Evolutionary conservation across 2,329 filamentous ascomycete species (phyloP), one percentile per base, ranked within the genome.

Genomic region (Magnaporthales sp.): DNA sequence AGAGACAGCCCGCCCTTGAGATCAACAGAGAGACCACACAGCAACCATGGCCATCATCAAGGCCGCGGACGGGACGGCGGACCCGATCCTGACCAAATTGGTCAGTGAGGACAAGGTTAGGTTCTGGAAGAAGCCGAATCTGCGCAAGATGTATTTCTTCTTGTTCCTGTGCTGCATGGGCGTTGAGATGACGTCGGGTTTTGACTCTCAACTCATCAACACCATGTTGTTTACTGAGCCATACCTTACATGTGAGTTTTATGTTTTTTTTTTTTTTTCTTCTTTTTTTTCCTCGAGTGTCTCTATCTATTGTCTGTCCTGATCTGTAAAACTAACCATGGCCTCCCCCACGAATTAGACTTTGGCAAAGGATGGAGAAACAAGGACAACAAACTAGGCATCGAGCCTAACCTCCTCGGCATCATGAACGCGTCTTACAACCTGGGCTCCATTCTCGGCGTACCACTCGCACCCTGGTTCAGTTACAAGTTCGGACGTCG

Each of bases 401-500:
- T 65, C 29, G 51, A 61, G 54, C 19, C 27, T 30, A 31, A 29
- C 54, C 27, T 65, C 19, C 64, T 65, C 22, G 64, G 64, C 8
- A 78, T 86, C 67, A 74, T 86, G 64, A 67, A 68, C 58, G 68
- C 70, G n/a, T 69, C 68, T 29, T 68, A 69, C 64, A 66, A 66
- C 6, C 68, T 71, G 11, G 70, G 70, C 56, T 68, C 68, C 11
- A 65, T 71, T 8, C 56, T 70, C 4, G 68, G 68, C 30, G 67
- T 71, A 26, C 69, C 69, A 11, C 63, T 70, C 60, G 69, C 69
- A n/a, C 68, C 68, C 8, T 70, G 80, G n/a, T 70, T 85, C n/a
- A 83, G 83, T 66, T 80, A 85, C 67, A 77, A 75, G 31, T 73
- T 82, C 26, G 84, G 84, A 10, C 75, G 83, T 68, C 77, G 81